Base-by-base conservation (phyloP, 2,329 filamentous ascomycete species). In the Cladophialophora exuberans region DNA sequence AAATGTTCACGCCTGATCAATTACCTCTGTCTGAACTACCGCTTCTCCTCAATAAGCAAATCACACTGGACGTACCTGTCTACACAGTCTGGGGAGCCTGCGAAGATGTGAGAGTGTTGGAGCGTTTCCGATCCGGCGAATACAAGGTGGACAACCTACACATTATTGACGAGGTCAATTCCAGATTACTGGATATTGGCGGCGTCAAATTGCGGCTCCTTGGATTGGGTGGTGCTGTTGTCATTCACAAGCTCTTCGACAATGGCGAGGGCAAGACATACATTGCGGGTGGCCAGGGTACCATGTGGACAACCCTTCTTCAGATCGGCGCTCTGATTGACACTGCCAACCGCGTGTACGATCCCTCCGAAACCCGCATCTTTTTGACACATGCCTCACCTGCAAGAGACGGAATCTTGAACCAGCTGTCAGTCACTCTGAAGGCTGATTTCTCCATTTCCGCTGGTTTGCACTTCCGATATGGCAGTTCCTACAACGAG, bases 231-330 rank as follows among this genome's bases (percentile, higher is more conserved):
- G 94, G 94, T 66, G 94, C 94, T 5, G 93, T 99, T 4, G 94
- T 99, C 57, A 99, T 99, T 91, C 94, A 99, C 81, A 99, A 99
- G 81, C 84, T 99, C 15, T 99, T 99, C 69, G 94, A 99, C 73
- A 99, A 99, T 65, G 94, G 94, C 51, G 94, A 99, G 70, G 94
- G 94, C 57, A 87, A 93, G 73, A 99, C 94, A 46, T 99, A 95
- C 1, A 99, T 99, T 73, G 94, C 94, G 18, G 94, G 94, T 70
- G 94, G 94, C 17, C 94, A 99, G 73, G 94, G 94, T 59, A 99
- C 94, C 41, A 99, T 99, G 94, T 99, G 94, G 94, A 99, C 94
- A 6, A 99, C 94, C 5, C 79, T 99, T 25, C 76, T 99, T 62
- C 94, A 99, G 75, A 99, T 99, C 88, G 94, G 94, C 49, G 94